Base-by-base conservation (phyloP, 2,329 filamentous ascomycete genomes). In the Cladosporium austrohemisphaericum region DNA sequence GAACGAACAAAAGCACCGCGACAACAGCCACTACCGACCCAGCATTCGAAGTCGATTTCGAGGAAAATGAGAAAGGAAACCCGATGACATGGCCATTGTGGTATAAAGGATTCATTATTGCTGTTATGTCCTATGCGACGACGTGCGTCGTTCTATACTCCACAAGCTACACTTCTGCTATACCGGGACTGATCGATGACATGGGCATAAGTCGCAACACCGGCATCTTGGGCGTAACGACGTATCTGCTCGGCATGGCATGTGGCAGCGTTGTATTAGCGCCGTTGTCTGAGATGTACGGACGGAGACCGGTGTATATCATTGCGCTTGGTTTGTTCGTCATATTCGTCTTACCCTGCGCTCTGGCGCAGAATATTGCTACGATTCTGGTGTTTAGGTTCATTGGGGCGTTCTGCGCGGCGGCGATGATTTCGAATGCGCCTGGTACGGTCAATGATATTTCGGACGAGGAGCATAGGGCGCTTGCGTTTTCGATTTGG, bases 381-480 rank as follows among this genome's bases (percentile, higher is more conserved):
- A 76, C 81, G 29, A 79, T 93, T 37, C 76, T 93, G n/a, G 73
- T 86, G 4, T 74, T 84, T 41, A 77, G 88, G 19, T 91, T 90
- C 65, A 80, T 93, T 55, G 84, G 82, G 23, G 85, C 84, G 6
- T 68, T 89, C 49, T 88, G 84, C 44, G 86, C 88, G 3, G 80
- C 87, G 5, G 88, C 86, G 33, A 86, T 94, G 80, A 83, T 95
- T 20, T 81, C 83, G 10, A 95, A 94, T 63, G 81, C 85, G 1
- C 88, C 90, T 0, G 91, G 90, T 2, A 88, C 84, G 6, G 79
- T 95, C 9, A 83, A 86, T 22, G 91, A 96, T 65, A 84, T 95
- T 41, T 83, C 88, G n/a, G 77, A 78, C 11, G 87, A 92, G 37
- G 82, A 94, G 41, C 82, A 86, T 60, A 82, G 91, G 13, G 88